These are phyloP conservation scores for Buxus sempervirens DNA, from an alignment of 164 flowering plant genomes.

Conservation along the genomic window DNA sequence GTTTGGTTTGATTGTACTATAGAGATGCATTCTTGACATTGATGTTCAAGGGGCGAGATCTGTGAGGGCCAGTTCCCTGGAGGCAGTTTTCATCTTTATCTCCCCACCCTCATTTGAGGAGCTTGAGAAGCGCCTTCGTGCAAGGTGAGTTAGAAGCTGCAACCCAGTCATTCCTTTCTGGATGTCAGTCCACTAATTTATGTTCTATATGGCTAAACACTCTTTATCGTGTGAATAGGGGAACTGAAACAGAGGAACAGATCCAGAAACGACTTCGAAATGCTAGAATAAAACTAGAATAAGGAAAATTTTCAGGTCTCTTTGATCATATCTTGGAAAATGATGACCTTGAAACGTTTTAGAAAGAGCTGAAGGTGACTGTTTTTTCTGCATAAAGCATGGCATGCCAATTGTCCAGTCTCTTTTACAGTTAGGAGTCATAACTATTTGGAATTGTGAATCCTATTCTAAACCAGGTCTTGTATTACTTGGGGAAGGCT, in stretches of 20 bases:
- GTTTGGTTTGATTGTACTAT: conserved; percentile 21
- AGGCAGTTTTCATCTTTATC: conserved; percentile 84
- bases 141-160: conserved; percentile 46
- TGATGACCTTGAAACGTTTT: conserved; percentile 76
- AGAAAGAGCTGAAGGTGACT: conserved; percentile 71
- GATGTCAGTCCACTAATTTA: not conserved
- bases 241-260: conserved; percentile 92
- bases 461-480: no score
- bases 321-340: conserved; percentile 83
- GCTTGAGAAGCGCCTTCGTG: conserved; percentile 90
- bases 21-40: conserved; percentile 98
- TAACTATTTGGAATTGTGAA: no score
- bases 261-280: conserved; percentile 77
- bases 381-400: not conserved
- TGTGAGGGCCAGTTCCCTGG: conserved; percentile 80
- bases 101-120: conserved; percentile 89
- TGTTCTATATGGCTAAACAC: not conserved
- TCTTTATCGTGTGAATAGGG: conserved; percentile 41
- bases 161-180: not conserved
- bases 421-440: no score
- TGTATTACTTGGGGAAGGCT: conserved; percentile 25
- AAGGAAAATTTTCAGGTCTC: conserved; percentile 62
- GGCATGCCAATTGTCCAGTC: no score
- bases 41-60: conserved; percentile 98
- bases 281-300: conserved; percentile 77